phyloP scores from a whole-genome alignment of 129 eudicot genomes.

The Arctium lappa region DNA sequence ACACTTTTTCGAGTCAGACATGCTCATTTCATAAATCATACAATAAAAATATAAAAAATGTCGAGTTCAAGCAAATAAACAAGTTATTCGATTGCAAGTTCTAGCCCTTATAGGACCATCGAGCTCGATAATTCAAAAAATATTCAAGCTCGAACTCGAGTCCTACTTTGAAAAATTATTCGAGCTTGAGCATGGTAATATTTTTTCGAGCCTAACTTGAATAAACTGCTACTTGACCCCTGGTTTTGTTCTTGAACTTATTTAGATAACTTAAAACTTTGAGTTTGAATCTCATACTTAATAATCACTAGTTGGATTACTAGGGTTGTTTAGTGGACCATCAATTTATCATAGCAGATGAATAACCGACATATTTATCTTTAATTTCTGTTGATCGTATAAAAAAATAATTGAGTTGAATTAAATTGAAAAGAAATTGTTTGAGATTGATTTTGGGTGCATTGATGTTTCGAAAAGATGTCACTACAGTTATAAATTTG shows the following conservation, averaged over 20 bases:
- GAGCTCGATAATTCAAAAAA: no score
- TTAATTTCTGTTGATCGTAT: not conserved
- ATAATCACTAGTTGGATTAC: not conserved
- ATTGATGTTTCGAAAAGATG: not conserved
- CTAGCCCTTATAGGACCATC: no score
- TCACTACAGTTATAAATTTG: not conserved
- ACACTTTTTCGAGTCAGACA: no score
- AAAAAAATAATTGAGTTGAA: not conserved
- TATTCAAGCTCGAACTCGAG: no score
- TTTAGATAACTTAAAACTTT: not conserved
- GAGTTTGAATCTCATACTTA: not conserved
- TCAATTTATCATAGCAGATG: not conserved
- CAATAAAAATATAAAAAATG: no score
- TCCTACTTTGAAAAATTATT: no score
- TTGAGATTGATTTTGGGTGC: not conserved
- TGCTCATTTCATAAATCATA: no score
- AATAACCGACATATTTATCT: not conserved
- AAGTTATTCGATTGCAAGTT: no score
- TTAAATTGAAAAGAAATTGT: not conserved
- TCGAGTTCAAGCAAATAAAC: no score
- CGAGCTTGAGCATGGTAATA: no score
- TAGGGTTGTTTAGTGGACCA: not conserved
- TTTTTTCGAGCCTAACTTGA: no score
- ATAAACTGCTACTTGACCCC: no score
- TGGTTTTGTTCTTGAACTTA: not conserved